Evolutionary conservation across 75 land plant species (phyloP), one percentile per base, ranked within the genome.

Genomic region (Cryptomeria japonica): DNA sequence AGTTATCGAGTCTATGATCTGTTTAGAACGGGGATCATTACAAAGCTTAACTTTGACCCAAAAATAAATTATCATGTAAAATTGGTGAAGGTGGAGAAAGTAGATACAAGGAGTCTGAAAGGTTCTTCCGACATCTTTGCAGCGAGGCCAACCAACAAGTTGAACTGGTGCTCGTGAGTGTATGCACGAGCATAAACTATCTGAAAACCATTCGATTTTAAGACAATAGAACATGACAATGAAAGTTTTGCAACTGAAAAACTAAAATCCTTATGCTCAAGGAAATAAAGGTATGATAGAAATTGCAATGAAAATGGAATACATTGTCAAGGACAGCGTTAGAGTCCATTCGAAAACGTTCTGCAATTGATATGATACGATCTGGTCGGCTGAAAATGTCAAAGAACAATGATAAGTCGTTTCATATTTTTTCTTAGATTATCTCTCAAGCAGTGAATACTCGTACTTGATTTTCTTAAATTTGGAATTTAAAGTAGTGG

Each of bases 51-150:
- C 8, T 86, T 5, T 13, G 44, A 73, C 14, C 14, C 0, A 25
- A 41, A 44, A 9, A 78, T 19, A 7, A 15, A 37, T 36, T 3
- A 47, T 13, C 7, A 85, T n/a, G 37, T 32, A 86, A 15, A 19
- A 44, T 44, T 15, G 18, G 31, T 80, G 11, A 44, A 44, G n/a
- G n/a, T 9, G 13, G 51, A 82, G 84, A 25, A 28, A 82, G 84
- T 15, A 46, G 87, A 91, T 87, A 98, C 99, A 96, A 98, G 88
- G 70, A 98, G 96, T 86, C 96, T 91, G 91, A 98, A 98, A n/a
- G 99, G 99, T 85, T 98, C 99, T 90, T 98, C 99, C 36, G 98
- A 90, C 98, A 98, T 96, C 89, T 96, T 98, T 42, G 95, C 95
- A 31, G 99, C 98, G 34, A 97, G 88, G 79, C 94, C 97, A 42